Evolutionary conservation across 2,329 filamentous ascomycete genomes (phyloP).

Genomic region (Calonectria honghensis): DNA sequence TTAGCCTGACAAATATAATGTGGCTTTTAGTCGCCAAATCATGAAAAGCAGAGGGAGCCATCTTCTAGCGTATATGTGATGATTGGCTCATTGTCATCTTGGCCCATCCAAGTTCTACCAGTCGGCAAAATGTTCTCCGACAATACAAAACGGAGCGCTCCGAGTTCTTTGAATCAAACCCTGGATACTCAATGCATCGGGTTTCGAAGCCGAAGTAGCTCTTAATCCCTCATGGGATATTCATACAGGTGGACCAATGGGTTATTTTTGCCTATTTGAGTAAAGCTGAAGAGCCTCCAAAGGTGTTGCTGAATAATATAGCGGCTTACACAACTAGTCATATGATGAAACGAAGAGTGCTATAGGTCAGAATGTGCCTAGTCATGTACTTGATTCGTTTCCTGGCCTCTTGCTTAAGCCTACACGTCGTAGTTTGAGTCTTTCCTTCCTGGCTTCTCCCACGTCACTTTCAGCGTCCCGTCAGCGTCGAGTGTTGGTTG

Average conservation of each 20-base stretch:
- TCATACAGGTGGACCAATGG: background rate
- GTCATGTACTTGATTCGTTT: background rate
- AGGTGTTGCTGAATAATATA: background rate
- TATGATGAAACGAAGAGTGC: too few relatives aligned
- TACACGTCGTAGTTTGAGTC: background rate
- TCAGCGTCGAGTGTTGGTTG: background rate
- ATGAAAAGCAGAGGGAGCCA: background rate
- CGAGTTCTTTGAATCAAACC: background rate
- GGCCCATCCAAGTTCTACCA: background rate
- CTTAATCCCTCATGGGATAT: background rate
- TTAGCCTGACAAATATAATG: background rate
- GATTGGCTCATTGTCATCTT: background rate
- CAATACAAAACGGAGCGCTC: background rate
- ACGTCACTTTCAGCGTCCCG: background rate
- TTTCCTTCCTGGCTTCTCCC: background rate
- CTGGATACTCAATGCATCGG: too few relatives aligned
- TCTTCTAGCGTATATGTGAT: background rate
- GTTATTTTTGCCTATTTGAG: conserved; percentile 14
- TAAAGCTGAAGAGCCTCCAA: background rate
- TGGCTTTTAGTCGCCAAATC: background rate
- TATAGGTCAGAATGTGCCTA: too few relatives aligned
- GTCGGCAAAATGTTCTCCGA: background rate
- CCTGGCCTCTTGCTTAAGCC: background rate
- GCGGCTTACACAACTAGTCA: too few relatives aligned
- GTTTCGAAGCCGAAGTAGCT: background rate